These are phyloP conservation scores for Hymenotorrendiella dingleyae DNA, from an alignment of 2,329 filamentous ascomycete species.

Conservation along the genomic window DNA sequence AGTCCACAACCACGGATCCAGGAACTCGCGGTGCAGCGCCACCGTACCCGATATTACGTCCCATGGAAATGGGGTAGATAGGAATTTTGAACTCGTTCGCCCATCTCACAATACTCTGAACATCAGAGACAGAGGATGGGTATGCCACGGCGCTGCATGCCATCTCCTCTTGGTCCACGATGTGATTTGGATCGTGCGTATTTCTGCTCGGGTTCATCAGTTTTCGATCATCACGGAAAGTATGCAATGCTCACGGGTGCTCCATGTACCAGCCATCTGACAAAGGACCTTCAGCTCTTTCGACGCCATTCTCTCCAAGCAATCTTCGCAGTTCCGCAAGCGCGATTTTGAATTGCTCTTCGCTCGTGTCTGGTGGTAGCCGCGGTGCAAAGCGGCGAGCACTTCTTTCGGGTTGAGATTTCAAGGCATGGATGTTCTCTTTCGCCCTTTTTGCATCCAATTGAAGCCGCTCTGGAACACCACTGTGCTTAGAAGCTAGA, in stretches of 20 bases:
- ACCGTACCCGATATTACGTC: constrained; percentile 48
- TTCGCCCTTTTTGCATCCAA: constrained; percentile 20
- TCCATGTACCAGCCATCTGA: constrained; percentile 34
- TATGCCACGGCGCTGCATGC: constrained; percentile 39
- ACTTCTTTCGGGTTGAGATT: constrained; percentile 19
- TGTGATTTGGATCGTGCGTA: constrained; percentile 38
- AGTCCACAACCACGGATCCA: constrained; percentile 44
- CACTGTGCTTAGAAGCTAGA: constrained; percentile 15
- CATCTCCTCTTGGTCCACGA: constrained; percentile 38
- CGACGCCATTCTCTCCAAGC: constrained; percentile 35
- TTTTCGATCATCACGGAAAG: background rate
- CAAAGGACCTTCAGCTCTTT: constrained; percentile 37
- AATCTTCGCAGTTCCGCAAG: constrained; percentile 32
- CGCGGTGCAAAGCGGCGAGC: constrained; percentile 15
- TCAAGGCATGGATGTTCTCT: constrained; percentile 17
- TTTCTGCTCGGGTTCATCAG: constrained; percentile 17
- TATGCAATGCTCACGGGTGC: constrained; percentile 1
- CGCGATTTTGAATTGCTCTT: constrained; percentile 21
- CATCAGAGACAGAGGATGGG: constrained; percentile 39
- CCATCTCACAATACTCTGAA: constrained; percentile 40
- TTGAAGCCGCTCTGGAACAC: constrained; percentile 19
- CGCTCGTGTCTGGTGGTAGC: constrained; percentile 25
- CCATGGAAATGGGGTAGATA: constrained; percentile 43
- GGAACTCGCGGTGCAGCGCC: constrained; percentile 46
- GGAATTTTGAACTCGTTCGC: constrained; percentile 41